Evolutionary conservation across 2,329 filamentous ascomycete genomes (phyloP).

Genomic region (Lachnellula cervina): DNA sequence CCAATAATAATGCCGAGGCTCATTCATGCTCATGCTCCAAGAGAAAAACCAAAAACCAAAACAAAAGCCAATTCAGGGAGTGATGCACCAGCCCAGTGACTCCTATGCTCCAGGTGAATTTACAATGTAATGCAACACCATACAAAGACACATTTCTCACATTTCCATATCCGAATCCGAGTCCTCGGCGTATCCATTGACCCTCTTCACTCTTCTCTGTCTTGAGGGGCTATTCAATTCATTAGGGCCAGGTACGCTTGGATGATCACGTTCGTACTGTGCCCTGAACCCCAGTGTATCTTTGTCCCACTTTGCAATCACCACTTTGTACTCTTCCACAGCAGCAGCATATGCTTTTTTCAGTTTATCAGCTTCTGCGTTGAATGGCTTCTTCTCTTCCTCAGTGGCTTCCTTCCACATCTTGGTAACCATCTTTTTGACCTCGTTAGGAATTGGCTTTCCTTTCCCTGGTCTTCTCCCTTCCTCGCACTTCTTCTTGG

Average conservation of each 20-base stretch:
- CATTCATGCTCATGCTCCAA: constrained; percentile 5
- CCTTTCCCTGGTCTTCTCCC: constrained; percentile 60
- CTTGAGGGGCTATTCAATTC: constrained; percentile 28
- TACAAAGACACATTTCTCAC: constrained; percentile 5
- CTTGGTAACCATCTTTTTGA: constrained; percentile 77
- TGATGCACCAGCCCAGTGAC: constrained; percentile 1
- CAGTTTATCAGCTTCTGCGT: constrained; percentile 66
- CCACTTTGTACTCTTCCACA: constrained; percentile 54
- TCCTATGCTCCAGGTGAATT: constrained; percentile 4
- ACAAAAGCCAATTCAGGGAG: background rate
- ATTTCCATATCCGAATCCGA: constrained; percentile 27
- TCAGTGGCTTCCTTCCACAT: constrained; percentile 80
- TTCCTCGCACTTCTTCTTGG: constrained; percentile 56
- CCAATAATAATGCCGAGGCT: background rate
- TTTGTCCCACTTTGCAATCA: constrained; percentile 67
- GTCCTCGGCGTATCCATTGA: constrained; percentile 31
- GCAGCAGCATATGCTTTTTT: constrained; percentile 60
- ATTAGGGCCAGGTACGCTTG: constrained; percentile 36
- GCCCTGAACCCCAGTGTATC: constrained; percentile 52
- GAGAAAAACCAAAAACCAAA: background rate
- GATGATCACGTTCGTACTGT: constrained; percentile 50
- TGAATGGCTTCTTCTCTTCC: constrained; percentile 70
- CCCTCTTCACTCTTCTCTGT: constrained; percentile 31
- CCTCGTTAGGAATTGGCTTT: constrained; percentile 69
- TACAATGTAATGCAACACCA: background rate